phyloP scores from a whole-genome alignment of 345 rosid species.

The Populus euphratica region DNA sequence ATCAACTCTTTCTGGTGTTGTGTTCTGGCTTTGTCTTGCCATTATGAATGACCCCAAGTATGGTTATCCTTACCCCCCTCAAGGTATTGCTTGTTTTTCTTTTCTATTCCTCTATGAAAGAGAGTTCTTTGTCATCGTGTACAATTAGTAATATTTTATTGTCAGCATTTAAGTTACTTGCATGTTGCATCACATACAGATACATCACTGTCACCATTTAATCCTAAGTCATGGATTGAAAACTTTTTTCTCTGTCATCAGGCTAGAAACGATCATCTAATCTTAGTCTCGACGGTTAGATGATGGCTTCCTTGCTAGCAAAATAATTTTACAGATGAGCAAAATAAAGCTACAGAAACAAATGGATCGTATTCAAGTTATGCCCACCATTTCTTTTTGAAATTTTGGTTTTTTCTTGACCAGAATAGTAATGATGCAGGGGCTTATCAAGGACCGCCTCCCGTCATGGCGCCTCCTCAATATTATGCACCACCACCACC shows the following conservation, averaged over 20 bases:
- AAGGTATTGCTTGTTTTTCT: conserved; percentile 26
- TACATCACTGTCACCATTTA: neutral
- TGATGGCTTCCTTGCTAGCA: neutral
- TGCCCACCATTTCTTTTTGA: neutral
- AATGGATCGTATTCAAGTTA: neutral
- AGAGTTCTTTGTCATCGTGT: neutral
- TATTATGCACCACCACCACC: conserved; percentile 45
- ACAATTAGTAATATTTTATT: neutral
- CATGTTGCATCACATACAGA: neutral
- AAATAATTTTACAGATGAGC: neutral
- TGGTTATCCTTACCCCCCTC: conserved; percentile 54
- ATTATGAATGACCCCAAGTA: conserved; percentile 47
- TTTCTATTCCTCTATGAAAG: neutral
- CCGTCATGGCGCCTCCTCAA: conserved; percentile 58
- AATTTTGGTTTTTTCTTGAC: neutral
- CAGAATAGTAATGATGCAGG: conserved; percentile 10
- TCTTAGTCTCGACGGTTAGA: neutral
- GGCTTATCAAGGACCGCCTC: conserved; percentile 36
- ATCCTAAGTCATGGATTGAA: neutral
- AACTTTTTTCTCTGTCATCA: neutral
- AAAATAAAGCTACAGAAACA: neutral
- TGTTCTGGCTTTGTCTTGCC: neutral
- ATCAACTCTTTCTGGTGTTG: neutral
- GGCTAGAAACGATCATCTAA: neutral
- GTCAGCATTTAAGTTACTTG: neutral